phyloP scores from a whole-genome alignment of 306 rosid species.

The Geum urbanum region DNA sequence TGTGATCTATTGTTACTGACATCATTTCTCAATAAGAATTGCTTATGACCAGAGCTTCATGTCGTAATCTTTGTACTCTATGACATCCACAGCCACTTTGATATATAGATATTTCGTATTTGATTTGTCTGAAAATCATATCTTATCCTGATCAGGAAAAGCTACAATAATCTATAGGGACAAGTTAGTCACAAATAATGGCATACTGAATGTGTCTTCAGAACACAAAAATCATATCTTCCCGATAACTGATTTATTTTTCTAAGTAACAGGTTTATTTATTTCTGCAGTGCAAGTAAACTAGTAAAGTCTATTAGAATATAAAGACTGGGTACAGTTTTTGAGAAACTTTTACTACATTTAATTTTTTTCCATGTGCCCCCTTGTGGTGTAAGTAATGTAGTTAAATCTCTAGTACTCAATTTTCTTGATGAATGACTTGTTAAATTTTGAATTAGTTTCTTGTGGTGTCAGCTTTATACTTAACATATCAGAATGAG shows the following conservation, averaged over 20 bases:
- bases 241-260: neutral
- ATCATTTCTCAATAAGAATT: neutral
- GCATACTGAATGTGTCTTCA: neutral
- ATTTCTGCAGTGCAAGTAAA: neutral
- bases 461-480: neutral
- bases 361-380: neutral
- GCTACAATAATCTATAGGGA: neutral
- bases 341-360: neutral
- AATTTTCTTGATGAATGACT: neutral
- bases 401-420: neutral
- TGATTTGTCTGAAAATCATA: neutral
- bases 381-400: neutral
- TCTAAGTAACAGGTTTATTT: neutral
- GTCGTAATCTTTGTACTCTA: neutral
- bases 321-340: neutral
- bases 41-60: neutral
- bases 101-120: neutral
- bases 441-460: neutral
- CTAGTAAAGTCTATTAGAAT: neutral
- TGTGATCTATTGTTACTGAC: conserved; percentile 1
- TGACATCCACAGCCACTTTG: conserved; percentile 2
- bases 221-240: neutral
- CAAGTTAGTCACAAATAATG: neutral
- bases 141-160: neutral
- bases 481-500: neutral